Conservation (phyloP, 2,329 filamentous ascomycete genomes). For the Diaporthe capsici region DNA sequence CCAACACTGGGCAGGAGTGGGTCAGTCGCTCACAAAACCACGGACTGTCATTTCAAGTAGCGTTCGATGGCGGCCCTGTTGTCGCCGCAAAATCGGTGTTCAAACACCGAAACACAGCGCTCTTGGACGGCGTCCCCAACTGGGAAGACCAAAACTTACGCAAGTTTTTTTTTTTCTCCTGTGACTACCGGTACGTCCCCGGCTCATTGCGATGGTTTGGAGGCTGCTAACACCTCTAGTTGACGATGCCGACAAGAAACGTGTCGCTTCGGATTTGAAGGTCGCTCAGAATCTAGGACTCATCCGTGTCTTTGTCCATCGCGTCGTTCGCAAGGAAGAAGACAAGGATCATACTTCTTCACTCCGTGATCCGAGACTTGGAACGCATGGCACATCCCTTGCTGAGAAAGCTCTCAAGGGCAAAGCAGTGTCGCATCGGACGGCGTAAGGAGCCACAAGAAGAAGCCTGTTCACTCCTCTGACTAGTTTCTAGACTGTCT, state of each 20-base stretch:
- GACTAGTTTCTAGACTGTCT: neutral
- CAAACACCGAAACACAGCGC: too few species aligned
- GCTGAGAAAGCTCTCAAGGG: constrained; percentile 54
- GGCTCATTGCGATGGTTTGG: neutral
- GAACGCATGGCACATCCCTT: constrained; percentile 32
- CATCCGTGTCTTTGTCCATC: neutral
- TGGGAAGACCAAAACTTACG: neutral
- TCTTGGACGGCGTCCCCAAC: neutral
- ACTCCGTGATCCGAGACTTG: neutral
- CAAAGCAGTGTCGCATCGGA: constrained; percentile 51
- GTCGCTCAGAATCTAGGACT: constrained; percentile 9
- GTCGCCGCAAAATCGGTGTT: too few species aligned
- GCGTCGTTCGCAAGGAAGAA: neutral
- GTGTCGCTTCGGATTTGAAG: constrained; percentile 7
- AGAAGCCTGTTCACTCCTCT: neutral
- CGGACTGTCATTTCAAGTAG: neutral
- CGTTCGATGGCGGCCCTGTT: neutral
- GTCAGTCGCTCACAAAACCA: constrained; percentile 37
- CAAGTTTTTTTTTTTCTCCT: constrained; percentile 12
- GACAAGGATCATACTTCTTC: too few species aligned
- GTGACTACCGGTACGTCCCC: neutral
- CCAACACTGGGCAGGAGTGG: neutral
- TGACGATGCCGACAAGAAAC: constrained; percentile 32
- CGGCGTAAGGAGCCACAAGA: constrained; percentile 45
- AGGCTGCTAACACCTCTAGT: neutral